Base-by-base conservation (phyloP, 1,139 yeast species). In the Yamadazyma epiphylla region DNA sequence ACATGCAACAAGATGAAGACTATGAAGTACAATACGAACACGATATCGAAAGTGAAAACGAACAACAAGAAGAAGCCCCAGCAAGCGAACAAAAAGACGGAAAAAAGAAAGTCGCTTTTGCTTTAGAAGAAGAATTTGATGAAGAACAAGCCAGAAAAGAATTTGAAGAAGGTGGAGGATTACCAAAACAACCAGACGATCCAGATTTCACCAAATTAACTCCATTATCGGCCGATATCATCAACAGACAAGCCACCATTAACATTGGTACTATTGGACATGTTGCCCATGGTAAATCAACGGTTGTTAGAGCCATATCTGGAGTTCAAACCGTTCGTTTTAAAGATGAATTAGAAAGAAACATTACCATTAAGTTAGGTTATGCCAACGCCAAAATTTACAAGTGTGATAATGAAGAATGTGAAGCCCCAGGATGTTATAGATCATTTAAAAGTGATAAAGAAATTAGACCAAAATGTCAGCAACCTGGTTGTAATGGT, bases 201-300 rank as follows among this genome's bases (percentile, higher is more conserved):
- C 94, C 95, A 32, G 95, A 89, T 53, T 83, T 88, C 49, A 45
- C 79, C 28, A 58, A 67, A 46, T 67, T 89, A 60, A 84, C 91
- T 27, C 96, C 97, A 27, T 70, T 86, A 43, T 82, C 95, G 10
- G 94, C 95, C 32, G 97, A 88, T 52, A 91, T 91, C 55, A 91
- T 91, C 64, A 88, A 87, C 60, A 85, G 98, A 73, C 99, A 94
- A 69, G 99, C 99, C 37, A 94, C 99, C 33, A 88, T 94, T 55
- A 94, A 94, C 64, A 94, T 94, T 52, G 99, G 99, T 63, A 94
- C 98, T 38, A 91, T 91, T 62, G 98, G 98, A 41, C 98, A 91
- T 62, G 99, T 94, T 51, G 98, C 97, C 36, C 99, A 94, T 70
- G 99, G 99, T 66, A 94, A 94, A 62, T 83, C 95, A 31, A 94